Percentiles rank a stretch among this genome's conserved stretches.
Evolutionary conservation across 306 rosid species (phyloP).

Genomic region (Purshia tridentata): DNA sequence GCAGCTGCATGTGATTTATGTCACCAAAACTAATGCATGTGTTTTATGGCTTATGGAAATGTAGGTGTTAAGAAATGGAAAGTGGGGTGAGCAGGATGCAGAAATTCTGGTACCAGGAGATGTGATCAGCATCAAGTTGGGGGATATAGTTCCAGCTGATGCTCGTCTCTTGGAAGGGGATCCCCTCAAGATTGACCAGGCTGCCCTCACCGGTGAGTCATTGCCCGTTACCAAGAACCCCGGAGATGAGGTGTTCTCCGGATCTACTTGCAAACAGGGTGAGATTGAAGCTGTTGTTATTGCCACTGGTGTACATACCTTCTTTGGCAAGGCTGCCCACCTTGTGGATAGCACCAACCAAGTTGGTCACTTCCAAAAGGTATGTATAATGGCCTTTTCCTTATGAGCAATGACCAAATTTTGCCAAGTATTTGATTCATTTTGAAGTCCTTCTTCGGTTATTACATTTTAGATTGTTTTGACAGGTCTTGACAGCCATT

Average conservation of each 20-base stretch:
- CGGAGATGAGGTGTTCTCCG: conserved; percentile 77
- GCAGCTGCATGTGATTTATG: too few species aligned
- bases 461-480: conserved; percentile 12
- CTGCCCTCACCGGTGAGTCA: conserved; percentile 94
- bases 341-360: conserved; percentile 95
- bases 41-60: not conserved
- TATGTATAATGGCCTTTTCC: conserved; percentile 8
- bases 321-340: conserved; percentile 95
- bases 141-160: conserved; percentile 90
- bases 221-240: conserved; percentile 77
- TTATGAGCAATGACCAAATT: not conserved
- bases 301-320: conserved; percentile 92
- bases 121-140: conserved; percentile 83
- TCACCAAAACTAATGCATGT: not conserved
- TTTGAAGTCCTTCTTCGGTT: not conserved
- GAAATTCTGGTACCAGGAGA: conserved; percentile 89
- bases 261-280: conserved; percentile 94
- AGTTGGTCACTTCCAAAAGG: conserved; percentile 95
- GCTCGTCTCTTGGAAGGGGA: conserved; percentile 92
- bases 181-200: conserved; percentile 80
- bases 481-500: conserved; percentile 84
- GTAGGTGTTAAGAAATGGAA: conserved; percentile 81
- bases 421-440: not conserved
- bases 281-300: conserved; percentile 90
- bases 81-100: conserved; percentile 82